Conservation (phyloP, 306 rosid species). For the Trifolium dubium region DNA sequence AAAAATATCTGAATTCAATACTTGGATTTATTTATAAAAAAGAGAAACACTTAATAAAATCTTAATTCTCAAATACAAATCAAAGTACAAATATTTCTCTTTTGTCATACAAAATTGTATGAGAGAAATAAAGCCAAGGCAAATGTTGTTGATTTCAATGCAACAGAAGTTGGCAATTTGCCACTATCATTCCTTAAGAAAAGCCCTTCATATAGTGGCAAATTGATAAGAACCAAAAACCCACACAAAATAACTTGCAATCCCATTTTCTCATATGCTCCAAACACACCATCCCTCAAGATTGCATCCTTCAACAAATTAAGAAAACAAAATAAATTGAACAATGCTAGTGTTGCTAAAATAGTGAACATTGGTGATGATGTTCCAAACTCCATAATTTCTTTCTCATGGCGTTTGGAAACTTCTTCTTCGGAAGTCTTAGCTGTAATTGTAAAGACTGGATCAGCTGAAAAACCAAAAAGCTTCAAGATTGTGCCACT, state of each 20-base stretch:
- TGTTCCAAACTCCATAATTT: constrained; percentile 81
- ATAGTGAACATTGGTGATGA: constrained; percentile 73
- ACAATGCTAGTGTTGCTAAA: constrained; percentile 63
- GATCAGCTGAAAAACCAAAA: constrained; percentile 50
- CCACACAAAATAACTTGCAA: constrained; percentile 66
- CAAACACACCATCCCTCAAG: constrained; percentile 36
- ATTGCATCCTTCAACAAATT: constrained; percentile 46
- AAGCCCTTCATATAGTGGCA: constrained; percentile 71
- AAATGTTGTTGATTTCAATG: constrained; percentile 52
- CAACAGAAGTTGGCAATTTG: constrained; percentile 58
- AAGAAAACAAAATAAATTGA: constrained; percentile 67
- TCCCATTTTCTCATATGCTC: constrained; percentile 48
- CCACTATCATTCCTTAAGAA: constrained; percentile 80
- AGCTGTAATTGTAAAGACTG: constrained; percentile 64
- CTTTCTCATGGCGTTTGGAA: constrained; percentile 59
- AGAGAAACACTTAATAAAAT: too few relatives aligned
- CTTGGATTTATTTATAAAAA: too few relatives aligned
- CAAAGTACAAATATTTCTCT: not conserved
- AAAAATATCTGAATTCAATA: too few relatives aligned
- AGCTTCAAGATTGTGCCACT: constrained; percentile 55
- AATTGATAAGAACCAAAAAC: constrained; percentile 63
- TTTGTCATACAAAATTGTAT: constrained; percentile 31
- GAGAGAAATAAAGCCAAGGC: constrained; percentile 28
- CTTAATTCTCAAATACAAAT: not conserved
- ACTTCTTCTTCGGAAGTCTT: constrained; percentile 72